Evolutionary conservation across 257 asterid genomes (phyloP).

Genomic region (Pogostemon cablin): DNA sequence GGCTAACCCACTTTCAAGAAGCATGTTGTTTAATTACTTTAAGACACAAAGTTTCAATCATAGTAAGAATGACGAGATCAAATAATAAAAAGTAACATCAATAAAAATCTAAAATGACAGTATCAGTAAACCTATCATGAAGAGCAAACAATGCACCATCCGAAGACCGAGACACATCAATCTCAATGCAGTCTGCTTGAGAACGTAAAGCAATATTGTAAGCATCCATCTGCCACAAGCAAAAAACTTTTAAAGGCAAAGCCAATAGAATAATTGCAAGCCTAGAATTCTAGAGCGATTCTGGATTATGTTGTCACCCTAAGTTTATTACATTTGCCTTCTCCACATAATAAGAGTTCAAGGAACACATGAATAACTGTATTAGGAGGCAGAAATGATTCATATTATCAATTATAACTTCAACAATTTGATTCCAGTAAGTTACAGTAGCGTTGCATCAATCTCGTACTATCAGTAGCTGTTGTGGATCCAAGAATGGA

Average conservation of each 20-base stretch:
- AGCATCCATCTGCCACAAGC: constrained; percentile 67
- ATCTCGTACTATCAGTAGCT: constrained; percentile 7
- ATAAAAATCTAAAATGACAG: constrained; percentile 17
- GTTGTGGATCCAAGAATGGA: constrained; percentile 1
- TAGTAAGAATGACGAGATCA: not conserved
- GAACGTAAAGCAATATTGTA: constrained; percentile 69
- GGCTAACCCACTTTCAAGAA: constrained; percentile 14
- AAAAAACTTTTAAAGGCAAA: constrained; percentile 25
- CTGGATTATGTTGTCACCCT: not conserved
- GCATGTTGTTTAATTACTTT: constrained; percentile 12
- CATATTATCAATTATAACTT: not conserved
- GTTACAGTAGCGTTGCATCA: constrained; percentile 10
- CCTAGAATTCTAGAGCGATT: constrained; percentile 13
- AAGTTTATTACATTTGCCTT: constrained; percentile 11
- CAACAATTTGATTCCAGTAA: constrained; percentile 6
- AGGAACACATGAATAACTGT: constrained; percentile 3
- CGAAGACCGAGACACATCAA: constrained; percentile 93
- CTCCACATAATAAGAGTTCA: constrained; percentile 2
- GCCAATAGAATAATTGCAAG: constrained; percentile 12
- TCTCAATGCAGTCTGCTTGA: constrained; percentile 88
- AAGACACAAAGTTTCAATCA: constrained; percentile 8
- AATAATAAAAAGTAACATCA: constrained; percentile 26
- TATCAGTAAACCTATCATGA: constrained; percentile 76
- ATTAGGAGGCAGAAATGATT: not conserved
- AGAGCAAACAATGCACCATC: constrained; percentile 90